phyloP scores from a whole-genome alignment of 2,329 filamentous ascomycete species.

The Pestalotiopsis sp. region DNA sequence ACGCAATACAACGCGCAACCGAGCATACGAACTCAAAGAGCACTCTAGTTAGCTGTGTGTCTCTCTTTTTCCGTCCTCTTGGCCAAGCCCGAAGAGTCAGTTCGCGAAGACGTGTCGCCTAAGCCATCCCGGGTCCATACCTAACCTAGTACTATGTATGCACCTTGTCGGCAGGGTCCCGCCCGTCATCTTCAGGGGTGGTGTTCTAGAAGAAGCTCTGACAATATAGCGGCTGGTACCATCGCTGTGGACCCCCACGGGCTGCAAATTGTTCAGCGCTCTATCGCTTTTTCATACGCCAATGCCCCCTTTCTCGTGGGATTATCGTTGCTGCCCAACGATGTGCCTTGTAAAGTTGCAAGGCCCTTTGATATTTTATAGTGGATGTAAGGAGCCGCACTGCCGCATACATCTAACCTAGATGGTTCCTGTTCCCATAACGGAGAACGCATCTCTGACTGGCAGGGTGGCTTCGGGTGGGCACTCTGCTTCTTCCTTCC shows the following conservation, averaged over 20 bases:
- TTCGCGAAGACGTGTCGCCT: conserved; percentile 1
- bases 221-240: not conserved
- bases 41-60: not conserved
- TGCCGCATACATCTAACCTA: not conserved
- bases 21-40: not conserved
- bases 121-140: not conserved
- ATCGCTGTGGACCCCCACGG: conserved; percentile 1
- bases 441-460: not conserved
- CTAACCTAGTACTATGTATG: not conserved
- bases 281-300: not conserved
- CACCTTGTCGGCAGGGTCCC: not conserved
- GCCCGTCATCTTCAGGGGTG: conserved; percentile 2
- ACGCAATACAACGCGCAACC: not conserved
- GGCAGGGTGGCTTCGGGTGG: not conserved
- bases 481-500: not conserved
- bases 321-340: conserved; percentile 5
- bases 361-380: not conserved
- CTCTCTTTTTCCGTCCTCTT: too few species aligned
- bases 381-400: not conserved
- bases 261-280: conserved; percentile 1
- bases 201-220: conserved; percentile 7
- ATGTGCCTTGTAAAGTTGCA: not conserved
- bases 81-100: too few species aligned
- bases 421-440: not conserved
- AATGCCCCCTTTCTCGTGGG: not conserved